A percentile compares a stretch with the other conserved stretches of the same genome.
These are phyloP conservation scores for Cenchrus fungigraminus DNA, from an alignment of 176 grass and related monocot genomes.

Conservation along the genomic window DNA sequence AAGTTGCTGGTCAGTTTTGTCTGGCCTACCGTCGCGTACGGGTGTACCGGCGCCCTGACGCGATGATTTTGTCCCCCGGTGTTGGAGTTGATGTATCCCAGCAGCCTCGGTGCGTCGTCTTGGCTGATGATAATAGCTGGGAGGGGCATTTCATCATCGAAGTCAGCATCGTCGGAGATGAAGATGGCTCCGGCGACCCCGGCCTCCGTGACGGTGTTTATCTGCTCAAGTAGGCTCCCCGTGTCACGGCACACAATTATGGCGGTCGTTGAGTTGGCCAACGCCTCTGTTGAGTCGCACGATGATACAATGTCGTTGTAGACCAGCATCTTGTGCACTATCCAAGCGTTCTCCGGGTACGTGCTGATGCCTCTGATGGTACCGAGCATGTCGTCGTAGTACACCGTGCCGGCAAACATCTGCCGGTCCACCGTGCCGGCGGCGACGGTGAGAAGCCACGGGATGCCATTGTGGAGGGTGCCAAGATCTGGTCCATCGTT, in stretches of 20 bases:
- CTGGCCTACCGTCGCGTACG: constrained; percentile 21
- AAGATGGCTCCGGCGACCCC: constrained; percentile 59
- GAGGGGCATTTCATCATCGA: constrained; percentile 18
- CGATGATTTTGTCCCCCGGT: constrained; percentile 47
- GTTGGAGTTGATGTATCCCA: constrained; percentile 55
- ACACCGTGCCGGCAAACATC: constrained; percentile 45
- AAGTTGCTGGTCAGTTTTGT: constrained; percentile 38
- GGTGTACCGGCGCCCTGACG: constrained; percentile 34
- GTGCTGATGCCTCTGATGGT: constrained; percentile 37
- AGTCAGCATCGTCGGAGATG: constrained; percentile 35
- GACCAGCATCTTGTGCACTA: constrained; percentile 43
- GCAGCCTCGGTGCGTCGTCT: constrained; percentile 40
- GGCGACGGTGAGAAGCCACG: constrained; percentile 65
- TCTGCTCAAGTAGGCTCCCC: neutral
- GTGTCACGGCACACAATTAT: constrained; percentile 55
- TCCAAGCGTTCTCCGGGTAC: constrained; percentile 47
- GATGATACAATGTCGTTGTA: constrained; percentile 48
- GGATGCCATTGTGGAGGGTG: constrained; percentile 60
- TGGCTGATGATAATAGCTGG: constrained; percentile 52
- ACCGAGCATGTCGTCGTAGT: constrained; percentile 29
- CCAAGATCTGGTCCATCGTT: neutral
- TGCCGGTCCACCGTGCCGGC: constrained; percentile 59
- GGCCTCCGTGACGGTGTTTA: neutral
- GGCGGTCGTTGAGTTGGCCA: neutral
- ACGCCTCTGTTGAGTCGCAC: constrained; percentile 38